Conservation (phyloP, 495 filamentous ascomycete genomes). For the Penicillium dipodomyicola region DNA sequence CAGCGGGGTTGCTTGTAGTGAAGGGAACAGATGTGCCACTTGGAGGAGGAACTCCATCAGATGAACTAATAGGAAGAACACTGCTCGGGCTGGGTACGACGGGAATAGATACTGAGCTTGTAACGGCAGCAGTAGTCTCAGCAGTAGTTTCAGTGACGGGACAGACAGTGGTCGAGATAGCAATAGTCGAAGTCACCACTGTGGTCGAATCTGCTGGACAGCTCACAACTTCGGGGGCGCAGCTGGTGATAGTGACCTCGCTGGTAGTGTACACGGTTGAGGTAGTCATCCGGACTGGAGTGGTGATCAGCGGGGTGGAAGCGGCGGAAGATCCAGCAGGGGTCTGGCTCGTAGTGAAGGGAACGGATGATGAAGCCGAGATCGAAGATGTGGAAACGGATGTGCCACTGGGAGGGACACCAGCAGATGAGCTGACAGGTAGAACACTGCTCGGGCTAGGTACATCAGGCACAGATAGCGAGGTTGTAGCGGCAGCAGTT, state of each 20-base stretch:
- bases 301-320: slow-evolving; percentile 10
- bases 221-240: slow-evolving; percentile 55
- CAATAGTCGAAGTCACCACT: slow-evolving; percentile 53
- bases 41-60: neutral
- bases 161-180: slow-evolving; percentile 60
- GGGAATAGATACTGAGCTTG: slow-evolving; percentile 9
- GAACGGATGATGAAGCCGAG: neutral
- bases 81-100: neutral
- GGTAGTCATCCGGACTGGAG: slow-evolving; percentile 43
- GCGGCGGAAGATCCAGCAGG: neutral
- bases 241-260: slow-evolving; percentile 57
- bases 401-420: neutral
- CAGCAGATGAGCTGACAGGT: neutral
- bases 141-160: slow-evolving; percentile 46
- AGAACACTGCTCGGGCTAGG: neutral
- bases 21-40: neutral
- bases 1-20: neutral
- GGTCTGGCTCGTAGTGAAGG: neutral
- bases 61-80: neutral
- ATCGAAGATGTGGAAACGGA: neutral
- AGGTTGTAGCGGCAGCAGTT: slow-evolving; percentile 15
- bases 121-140: slow-evolving; percentile 22
- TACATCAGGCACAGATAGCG: slow-evolving; percentile 8
- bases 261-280: slow-evolving; percentile 60
- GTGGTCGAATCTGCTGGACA: slow-evolving; percentile 55